These are phyloP conservation scores for Hexamita inflata DNA, from an alignment of 208 protist species.

Conservation along the genomic window DNA sequence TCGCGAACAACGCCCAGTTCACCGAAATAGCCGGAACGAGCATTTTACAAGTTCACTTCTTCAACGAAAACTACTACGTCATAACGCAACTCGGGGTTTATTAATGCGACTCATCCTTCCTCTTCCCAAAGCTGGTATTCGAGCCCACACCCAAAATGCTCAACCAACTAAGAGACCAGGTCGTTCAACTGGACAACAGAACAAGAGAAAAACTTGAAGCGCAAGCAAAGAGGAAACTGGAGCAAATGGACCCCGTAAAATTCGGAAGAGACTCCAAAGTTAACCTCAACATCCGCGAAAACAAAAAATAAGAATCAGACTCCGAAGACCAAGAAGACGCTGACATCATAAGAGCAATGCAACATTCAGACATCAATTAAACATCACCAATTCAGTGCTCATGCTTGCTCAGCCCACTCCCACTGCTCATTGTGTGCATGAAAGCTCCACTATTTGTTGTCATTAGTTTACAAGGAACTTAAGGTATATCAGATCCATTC, in stretches of 20 bases:
- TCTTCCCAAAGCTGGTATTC: conserved; percentile 18
- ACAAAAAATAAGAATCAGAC: no score
- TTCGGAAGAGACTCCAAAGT: no score
- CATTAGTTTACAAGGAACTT: not conserved
- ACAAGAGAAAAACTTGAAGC: conserved; percentile 19
- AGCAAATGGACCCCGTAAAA: not conserved
- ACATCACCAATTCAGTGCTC: conserved; percentile 9
- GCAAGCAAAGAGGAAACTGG: not conserved
- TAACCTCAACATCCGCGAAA: no score
- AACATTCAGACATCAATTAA: no score
- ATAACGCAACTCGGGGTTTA: conserved; percentile 17
- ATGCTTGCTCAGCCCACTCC: not conserved
- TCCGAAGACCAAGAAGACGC: no score
- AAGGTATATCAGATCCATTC: conserved; percentile 9
- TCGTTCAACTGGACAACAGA: not conserved
- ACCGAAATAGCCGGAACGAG: not conserved
- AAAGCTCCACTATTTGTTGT: not conserved
- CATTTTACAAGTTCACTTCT: not conserved
- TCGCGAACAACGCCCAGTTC: conserved; percentile 8
- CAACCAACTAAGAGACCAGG: not conserved
- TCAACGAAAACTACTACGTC: conserved; percentile 20
- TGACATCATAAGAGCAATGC: no score
- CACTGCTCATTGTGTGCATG: conserved; percentile 6
- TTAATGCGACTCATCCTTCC: not conserved
- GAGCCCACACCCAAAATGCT: not conserved